A percentile compares a stretch with the other conserved stretches of the same genome.
phyloP scores from a whole-genome alignment of 495 filamentous ascomycete species.

The Neurospora tetrasperma region DNA sequence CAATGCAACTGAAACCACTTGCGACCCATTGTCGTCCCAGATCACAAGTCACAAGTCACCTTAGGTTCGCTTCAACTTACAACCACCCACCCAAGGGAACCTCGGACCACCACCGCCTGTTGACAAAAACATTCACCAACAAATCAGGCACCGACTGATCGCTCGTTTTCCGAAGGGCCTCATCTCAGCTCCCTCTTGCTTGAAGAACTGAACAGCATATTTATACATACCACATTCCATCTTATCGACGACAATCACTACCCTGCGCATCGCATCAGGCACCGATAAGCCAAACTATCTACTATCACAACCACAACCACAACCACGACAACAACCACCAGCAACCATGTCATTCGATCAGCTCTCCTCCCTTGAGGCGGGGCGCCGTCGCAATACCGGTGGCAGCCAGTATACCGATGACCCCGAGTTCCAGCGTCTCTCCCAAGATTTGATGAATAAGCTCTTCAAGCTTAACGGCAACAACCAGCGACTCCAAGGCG shows the following conservation, averaged over 20 bases:
- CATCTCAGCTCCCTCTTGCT: not conserved
- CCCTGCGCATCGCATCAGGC: not conserved
- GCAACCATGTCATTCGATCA: slow-evolving; percentile 80
- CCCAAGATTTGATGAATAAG: slow-evolving; percentile 70
- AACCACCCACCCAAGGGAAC: not conserved
- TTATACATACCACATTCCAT: not conserved
- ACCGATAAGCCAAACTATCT: not conserved
- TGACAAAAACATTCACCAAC: not conserved
- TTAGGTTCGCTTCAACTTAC: not conserved
- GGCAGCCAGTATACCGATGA: slow-evolving; percentile 73
- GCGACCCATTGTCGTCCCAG: not conserved
- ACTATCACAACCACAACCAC: not conserved
- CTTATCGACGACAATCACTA: not conserved
- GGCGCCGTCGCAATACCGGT: slow-evolving; percentile 22
- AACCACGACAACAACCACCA: not conserved
- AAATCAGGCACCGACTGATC: not conserved
- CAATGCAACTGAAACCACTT: not conserved
- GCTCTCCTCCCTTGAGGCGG: slow-evolving; percentile 69
- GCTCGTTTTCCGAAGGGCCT: not conserved
- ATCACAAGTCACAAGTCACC: not conserved
- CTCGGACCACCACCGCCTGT: not conserved
- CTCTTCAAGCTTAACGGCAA: slow-evolving; percentile 81
- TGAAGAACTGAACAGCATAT: not conserved
- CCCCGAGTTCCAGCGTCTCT: slow-evolving; percentile 78
- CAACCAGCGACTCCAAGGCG: slow-evolving; percentile 65